A percentile compares a stretch with the other conserved stretches of the same genome.
These are phyloP conservation scores for Chaetomium strumarium DNA, from an alignment of 2,329 filamentous ascomycete genomes.

Conservation along the genomic window DNA sequence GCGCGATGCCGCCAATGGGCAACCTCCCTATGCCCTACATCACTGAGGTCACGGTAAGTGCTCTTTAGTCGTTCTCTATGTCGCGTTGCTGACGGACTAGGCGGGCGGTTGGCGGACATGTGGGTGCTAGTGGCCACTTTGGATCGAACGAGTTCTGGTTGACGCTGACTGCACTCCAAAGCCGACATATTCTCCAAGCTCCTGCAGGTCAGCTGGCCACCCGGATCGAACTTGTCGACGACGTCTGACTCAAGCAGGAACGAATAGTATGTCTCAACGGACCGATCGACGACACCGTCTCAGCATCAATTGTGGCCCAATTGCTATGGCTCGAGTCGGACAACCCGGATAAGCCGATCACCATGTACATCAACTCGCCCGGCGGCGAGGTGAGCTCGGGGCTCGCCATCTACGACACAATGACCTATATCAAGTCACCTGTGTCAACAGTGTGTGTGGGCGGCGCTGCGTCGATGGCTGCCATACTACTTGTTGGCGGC, in stretches of 20 bases:
- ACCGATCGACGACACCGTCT: constrained; percentile 81
- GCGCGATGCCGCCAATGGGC: constrained; percentile 26
- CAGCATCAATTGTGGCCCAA: constrained; percentile 91
- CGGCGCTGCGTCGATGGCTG: constrained; percentile 92
- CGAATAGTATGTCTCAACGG: constrained; percentile 93
- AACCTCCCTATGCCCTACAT: constrained; percentile 56
- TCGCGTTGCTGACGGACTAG: constrained; percentile 40
- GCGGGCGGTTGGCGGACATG: constrained; percentile 72
- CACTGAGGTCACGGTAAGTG: constrained; percentile 46
- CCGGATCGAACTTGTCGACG: background rate
- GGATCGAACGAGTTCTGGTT: background rate
- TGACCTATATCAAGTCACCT: constrained; percentile 91
- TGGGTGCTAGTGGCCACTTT: constrained; percentile 37
- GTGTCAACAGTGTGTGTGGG: constrained; percentile 94
- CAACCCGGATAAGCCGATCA: constrained; percentile 88
- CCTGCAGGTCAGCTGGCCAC: constrained; percentile 52
- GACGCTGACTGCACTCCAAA: constrained; percentile 32
- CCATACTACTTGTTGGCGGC: constrained; percentile 79
- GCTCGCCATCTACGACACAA: constrained; percentile 94
- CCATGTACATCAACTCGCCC: constrained; percentile 95
- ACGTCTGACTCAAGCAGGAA: constrained; percentile 49
- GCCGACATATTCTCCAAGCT: constrained; percentile 80
- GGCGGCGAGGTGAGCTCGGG: constrained; percentile 87
- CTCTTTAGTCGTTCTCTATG: constrained; percentile 1
- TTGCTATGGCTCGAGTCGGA: constrained; percentile 97